Percentiles rank a stretch among this genome's conserved stretches.
Conservation (phyloP, 306 rosid species). For the Alnus glutinosa region DNA sequence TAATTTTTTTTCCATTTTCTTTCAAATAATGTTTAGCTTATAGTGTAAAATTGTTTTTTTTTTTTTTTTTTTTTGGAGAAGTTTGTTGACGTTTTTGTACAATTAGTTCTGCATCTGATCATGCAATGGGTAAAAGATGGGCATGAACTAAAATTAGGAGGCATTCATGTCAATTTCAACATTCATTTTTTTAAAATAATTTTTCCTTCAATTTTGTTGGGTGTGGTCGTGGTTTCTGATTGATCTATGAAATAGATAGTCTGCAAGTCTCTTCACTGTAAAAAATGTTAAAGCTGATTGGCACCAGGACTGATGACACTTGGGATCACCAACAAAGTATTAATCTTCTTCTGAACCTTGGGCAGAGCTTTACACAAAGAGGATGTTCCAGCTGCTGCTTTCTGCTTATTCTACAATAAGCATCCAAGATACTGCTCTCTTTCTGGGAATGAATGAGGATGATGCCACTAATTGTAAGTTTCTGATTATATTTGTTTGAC, state of each 20-base stretch:
- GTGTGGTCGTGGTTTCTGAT: background rate
- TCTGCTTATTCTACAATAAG: slow-evolving; percentile 92
- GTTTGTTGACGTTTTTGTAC: background rate
- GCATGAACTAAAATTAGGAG: background rate
- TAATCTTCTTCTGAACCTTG: slow-evolving; percentile 20
- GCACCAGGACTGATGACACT: background rate
- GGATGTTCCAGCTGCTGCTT: slow-evolving; percentile 80
- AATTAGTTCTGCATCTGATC: background rate
- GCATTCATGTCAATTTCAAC: background rate
- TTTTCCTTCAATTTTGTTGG: background rate
- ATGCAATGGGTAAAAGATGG: background rate
- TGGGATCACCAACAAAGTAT: background rate
- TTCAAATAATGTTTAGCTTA: background rate
- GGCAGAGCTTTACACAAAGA: slow-evolving; percentile 81
- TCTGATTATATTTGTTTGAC: slow-evolving; percentile 13
- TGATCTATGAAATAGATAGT: background rate
- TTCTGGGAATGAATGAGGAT: slow-evolving; percentile 77
- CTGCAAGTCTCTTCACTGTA: background rate
- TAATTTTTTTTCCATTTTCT: background rate
- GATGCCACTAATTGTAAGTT: slow-evolving; percentile 72
- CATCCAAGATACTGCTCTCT: slow-evolving; percentile 71
- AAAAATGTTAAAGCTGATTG: background rate
- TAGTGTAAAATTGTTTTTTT: background rate
- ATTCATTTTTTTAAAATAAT: background rate
- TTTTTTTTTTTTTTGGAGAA: background rate